Base-by-base conservation (phyloP, 2,329 filamentous ascomycete species). In the Alternaria longipes region DNA sequence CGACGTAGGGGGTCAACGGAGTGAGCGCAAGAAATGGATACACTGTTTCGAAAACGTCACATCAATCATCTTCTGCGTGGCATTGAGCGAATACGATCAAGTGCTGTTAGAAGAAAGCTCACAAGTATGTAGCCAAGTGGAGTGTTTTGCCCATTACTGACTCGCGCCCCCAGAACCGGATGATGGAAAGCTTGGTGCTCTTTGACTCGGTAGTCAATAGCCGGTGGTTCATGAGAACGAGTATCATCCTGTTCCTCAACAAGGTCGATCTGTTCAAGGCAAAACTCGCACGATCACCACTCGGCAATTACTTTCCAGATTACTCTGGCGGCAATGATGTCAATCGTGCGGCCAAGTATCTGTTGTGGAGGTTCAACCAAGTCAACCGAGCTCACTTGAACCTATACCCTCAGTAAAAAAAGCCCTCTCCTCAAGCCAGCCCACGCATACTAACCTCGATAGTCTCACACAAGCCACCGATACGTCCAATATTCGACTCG, bases 41-140 rank as follows among this genome's bases (percentile, higher is more conserved):
- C 95, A 99, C 82, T 99, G 95, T 83, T 99, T 99, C 80, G 95
- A 99, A 80, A 98, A 98, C 73, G 95, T 99, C 73, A 99, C 95
- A 44, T 98, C 95, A 4, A 99, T 99, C 80, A 99, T 99, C 70
- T 99, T 99, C 81, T 99, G 95, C 76, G 95, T 99, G 64, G 95
- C 95, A 16, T 83, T 99, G 71, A 98, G 94, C 83, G 95, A 99
- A 81, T 99, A 99, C 79, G 95, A 99, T 76, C 95, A 99, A 81
- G 94, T 97, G 5, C 84, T 99, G 55, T 84, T 99, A 41, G 95
- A 99, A 81, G 95, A 98, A 81, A 97, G 92, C 81, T 97, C 94
- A 76, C 95, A 98, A 85, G 94, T 95, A 87, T 70, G 86, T 76
- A 54, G 34, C 40, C 42, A 47, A 16, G 69, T 54, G 52, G 41